Percentiles rank a stretch among this genome's conserved stretches.
Evolutionary conservation across 1,284 basidiomycete genomes (phyloP).

Genomic region (Cystobasidiaceae sp.): DNA sequence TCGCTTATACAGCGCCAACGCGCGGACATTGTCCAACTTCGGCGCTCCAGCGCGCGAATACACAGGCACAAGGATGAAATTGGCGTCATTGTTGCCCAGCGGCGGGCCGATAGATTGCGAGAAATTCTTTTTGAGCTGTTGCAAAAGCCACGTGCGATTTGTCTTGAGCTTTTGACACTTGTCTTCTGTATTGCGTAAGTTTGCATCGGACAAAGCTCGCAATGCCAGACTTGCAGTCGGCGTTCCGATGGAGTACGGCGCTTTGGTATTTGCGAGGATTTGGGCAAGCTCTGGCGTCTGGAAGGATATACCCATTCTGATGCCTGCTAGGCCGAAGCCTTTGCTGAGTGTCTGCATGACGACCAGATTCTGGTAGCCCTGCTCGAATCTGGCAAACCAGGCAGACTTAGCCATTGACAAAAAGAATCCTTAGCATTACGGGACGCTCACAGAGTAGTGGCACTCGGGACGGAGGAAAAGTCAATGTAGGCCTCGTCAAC

Average conservation of each 20-base stretch:
- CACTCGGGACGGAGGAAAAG: slow-evolving; percentile 66
- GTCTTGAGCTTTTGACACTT: slow-evolving; percentile 33
- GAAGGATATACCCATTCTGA: slow-evolving; percentile 86
- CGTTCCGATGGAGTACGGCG: slow-evolving; percentile 93
- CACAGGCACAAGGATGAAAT: slow-evolving; percentile 83
- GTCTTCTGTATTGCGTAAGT: slow-evolving; percentile 6
- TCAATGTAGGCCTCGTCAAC: slow-evolving; percentile 99
- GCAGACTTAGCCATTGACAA: no score
- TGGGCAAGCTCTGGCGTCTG: slow-evolving; percentile 86
- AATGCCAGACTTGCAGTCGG: slow-evolving; percentile 81
- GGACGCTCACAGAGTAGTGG: slow-evolving; percentile 60
- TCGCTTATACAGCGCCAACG: slow-evolving; percentile 68
- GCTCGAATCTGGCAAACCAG: slow-evolving; percentile 37
- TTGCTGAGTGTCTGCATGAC: slow-evolving; percentile 96
- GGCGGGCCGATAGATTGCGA: slow-evolving; percentile 55
- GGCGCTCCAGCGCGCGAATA: slow-evolving; percentile 51
- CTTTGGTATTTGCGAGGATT: slow-evolving; percentile 91
- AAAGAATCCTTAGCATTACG: neutral
- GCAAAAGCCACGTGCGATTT: slow-evolving; percentile 33
- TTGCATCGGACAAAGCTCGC: slow-evolving; percentile 62
- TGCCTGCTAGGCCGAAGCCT: slow-evolving; percentile 90
- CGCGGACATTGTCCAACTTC: slow-evolving; percentile 63
- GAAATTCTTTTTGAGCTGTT: slow-evolving; percentile 49
- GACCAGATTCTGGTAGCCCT: slow-evolving; percentile 80
- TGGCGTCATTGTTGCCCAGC: slow-evolving; percentile 81